Evolutionary conservation across 116 monocot genomes (phyloP), one percentile per base, ranked within the genome.

Genomic region (Trichopus zeylanicus): DNA sequence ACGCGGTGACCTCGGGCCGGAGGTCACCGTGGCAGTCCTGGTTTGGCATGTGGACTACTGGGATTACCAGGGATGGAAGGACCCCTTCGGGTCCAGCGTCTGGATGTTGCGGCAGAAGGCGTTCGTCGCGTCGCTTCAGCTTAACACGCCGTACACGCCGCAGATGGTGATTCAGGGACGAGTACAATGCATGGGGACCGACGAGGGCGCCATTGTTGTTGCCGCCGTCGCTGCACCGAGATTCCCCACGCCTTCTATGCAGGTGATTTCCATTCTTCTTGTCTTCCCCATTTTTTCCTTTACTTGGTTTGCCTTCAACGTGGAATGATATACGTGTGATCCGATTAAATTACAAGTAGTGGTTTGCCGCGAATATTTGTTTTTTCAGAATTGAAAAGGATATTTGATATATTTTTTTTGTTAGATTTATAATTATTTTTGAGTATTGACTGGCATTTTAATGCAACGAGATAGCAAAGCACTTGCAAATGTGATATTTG

Each of bases 31-130:
- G 35, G 71, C 69, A 30, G 75, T 85, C 52, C 65, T 93, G 51
- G 76, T 46, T 23, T 88, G 85, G 69, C 93, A 93, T 72, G 93
- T 93, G 49, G 93, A 93, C 35, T n/a, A n/a, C n/a, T n/a, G n/a
- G n/a, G n/a, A n/a, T n/a, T n/a, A n/a, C n/a, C n/a, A n/a, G n/a
- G n/a, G n/a, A n/a, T n/a, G n/a, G n/a, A n/a, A n/a, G n/a, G n/a
- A n/a, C n/a, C n/a, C n/a, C n/a, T n/a, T n/a, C 65, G 93, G 71
- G 9, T 81, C 79, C 21, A 93, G 84, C 80, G 51, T 34, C 8
- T 93, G 85, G 88, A 85, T 88, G 3, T 88, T 93, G 46, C 67
- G 93, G 47, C 93, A 93, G 77, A 93, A 93, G 85, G 76, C 93
- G 7, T 85, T 77, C 66, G 93, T 85, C 38, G 88, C 85, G 73